Conservation (phyloP, 2,329 filamentous ascomycete genomes). For the Aureobasidium lini region DNA sequence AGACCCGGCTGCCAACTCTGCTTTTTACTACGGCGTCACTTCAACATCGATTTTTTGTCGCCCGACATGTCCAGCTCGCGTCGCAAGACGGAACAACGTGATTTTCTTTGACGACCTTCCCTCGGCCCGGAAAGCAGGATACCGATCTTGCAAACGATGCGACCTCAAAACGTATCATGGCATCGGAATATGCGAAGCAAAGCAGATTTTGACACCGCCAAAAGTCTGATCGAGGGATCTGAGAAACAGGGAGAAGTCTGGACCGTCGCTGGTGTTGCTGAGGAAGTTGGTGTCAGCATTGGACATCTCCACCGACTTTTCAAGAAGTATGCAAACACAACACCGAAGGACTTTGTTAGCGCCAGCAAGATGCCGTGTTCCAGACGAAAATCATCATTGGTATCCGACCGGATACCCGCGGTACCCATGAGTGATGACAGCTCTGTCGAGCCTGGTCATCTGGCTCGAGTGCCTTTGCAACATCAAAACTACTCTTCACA, state of each 20-base stretch:
- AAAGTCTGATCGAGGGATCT: neutral
- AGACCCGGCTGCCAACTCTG: neutral
- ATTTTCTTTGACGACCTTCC: conserved; percentile 43
- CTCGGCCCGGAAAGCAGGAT: conserved; percentile 45
- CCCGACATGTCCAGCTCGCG: conserved; percentile 52
- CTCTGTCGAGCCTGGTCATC: too few species aligned
- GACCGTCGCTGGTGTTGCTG: neutral
- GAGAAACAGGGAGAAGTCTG: neutral
- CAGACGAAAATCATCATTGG: too few species aligned
- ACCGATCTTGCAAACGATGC: conserved; percentile 53
- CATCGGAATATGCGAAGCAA: neutral
- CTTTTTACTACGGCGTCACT: conserved; percentile 49
- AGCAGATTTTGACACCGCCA: neutral
- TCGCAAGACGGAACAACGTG: conserved; percentile 50
- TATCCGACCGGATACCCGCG: too few species aligned
- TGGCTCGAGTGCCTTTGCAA: too few species aligned
- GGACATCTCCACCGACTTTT: neutral
- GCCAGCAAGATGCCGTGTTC: too few species aligned
- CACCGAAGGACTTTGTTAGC: too few species aligned
- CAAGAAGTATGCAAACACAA: neutral
- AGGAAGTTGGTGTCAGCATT: neutral
- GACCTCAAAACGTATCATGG: conserved; percentile 23
- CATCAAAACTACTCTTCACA: too few species aligned
- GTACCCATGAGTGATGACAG: too few species aligned
- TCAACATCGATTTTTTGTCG: conserved; percentile 54